Percentiles rank a stretch among this genome's conserved stretches.
Conservation (phyloP, 2,329 filamentous ascomycete genomes). For the Canariomyces notabilis region DNA sequence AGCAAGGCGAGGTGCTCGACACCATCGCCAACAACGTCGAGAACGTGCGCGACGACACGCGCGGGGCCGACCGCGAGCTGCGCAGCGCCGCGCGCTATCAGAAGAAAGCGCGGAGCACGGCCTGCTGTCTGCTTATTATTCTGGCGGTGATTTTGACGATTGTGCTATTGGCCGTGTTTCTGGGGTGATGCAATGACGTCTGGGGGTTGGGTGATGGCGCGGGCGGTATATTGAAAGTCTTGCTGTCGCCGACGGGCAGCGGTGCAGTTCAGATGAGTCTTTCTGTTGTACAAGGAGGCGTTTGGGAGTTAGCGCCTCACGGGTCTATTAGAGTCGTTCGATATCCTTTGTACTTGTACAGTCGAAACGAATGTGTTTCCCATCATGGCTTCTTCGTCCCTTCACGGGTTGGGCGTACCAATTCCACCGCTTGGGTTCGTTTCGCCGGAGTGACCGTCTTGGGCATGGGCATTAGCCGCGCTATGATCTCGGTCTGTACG, state of each 20-base stretch:
- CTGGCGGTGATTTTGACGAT: slow-evolving; percentile 84
- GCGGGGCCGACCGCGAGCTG: slow-evolving; percentile 80
- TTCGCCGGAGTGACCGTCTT: slow-evolving; percentile 7
- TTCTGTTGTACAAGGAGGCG: slow-evolving; percentile 15
- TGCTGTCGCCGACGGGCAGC: not conserved
- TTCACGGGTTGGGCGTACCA: slow-evolving; percentile 9
- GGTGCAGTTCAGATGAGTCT: slow-evolving; percentile 8
- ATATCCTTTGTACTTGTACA: slow-evolving; percentile 4
- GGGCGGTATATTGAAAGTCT: not conserved
- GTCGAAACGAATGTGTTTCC: not conserved
- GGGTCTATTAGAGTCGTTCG: slow-evolving; percentile 7
- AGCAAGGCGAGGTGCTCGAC: slow-evolving; percentile 85
- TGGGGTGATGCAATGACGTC: slow-evolving; percentile 51
- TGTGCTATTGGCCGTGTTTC: slow-evolving; percentile 77
- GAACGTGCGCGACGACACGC: slow-evolving; percentile 72
- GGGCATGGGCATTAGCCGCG: slow-evolving; percentile 18
- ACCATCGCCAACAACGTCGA: slow-evolving; percentile 87
- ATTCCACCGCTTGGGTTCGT: not conserved
- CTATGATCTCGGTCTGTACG: slow-evolving; percentile 21
- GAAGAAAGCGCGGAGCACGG: slow-evolving; percentile 90
- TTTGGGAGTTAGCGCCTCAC: slow-evolving; percentile 10
- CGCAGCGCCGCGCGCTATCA: slow-evolving; percentile 85
- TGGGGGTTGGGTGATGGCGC: not conserved
- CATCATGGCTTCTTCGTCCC: not conserved
- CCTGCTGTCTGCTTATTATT: slow-evolving; percentile 86